phyloP scores from a whole-genome alignment of 768 basidiomycete genomes.

The Leucogyrophana mollusca region DNA sequence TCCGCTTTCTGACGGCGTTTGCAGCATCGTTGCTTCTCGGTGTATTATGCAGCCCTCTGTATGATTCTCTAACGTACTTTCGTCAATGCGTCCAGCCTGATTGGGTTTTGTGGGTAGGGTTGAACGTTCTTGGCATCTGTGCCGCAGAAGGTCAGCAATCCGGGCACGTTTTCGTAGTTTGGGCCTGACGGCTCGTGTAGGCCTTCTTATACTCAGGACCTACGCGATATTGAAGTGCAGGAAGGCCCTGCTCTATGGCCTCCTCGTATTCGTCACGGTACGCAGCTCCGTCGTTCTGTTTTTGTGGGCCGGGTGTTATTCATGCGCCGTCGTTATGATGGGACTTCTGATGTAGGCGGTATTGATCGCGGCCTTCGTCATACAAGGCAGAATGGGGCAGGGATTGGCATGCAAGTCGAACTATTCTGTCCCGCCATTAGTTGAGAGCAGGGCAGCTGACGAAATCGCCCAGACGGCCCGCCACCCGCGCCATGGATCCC shows the following conservation, averaged over 20 bases:
- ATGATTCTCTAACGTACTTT: not conserved
- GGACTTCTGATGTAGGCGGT: not conserved
- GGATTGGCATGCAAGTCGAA: conserved; percentile 1
- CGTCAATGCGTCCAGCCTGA: not conserved
- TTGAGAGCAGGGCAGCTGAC: too few relatives aligned
- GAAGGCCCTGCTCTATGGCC: not conserved
- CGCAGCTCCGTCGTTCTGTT: too few relatives aligned
- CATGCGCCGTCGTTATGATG: too few relatives aligned
- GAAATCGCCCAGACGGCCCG: conserved; percentile 3
- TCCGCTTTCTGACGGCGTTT: not conserved
- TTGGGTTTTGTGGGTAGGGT: not conserved
- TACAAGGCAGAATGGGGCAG: not conserved
- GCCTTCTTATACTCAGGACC: conserved; percentile 5
- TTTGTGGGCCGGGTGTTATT: too few relatives aligned
- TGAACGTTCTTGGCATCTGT: conserved; percentile 4
- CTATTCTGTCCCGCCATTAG: not conserved
- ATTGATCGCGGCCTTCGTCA: conserved; percentile 1
- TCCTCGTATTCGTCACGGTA: not conserved
- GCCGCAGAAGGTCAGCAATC: conserved; percentile 1
- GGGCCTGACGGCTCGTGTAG: not conserved
- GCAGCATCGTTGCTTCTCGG: not conserved
- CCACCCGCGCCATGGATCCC: not conserved
- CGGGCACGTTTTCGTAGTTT: not conserved
- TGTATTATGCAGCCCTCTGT: conserved; percentile 2
- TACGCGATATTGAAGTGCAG: conserved; percentile 7